These are phyloP conservation scores for Fusarium xylarioides DNA, from an alignment of 2,329 filamentous ascomycete genomes.

Conservation along the genomic window DNA sequence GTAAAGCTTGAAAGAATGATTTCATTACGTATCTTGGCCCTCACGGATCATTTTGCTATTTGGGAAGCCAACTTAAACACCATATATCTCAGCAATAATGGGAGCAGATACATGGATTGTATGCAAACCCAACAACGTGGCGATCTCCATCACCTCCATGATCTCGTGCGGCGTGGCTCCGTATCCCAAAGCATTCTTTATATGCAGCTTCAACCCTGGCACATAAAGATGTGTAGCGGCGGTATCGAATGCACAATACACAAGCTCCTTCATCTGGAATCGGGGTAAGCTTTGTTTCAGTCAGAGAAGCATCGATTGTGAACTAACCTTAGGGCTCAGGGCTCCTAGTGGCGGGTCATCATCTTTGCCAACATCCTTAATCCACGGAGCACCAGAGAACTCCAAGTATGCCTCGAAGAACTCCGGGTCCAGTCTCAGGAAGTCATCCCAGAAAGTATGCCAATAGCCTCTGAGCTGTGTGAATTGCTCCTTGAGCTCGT, in stretches of 20 bases:
- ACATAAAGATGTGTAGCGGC: not conserved
- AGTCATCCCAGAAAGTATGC: not conserved
- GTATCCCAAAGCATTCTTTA: not conserved
- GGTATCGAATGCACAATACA: not conserved
- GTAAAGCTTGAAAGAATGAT: too few relatives aligned
- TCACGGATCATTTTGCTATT: too few relatives aligned
- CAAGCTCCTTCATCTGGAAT: not conserved
- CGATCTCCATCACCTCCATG: too few relatives aligned
- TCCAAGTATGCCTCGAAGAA: too few relatives aligned
- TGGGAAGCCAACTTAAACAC: too few relatives aligned
- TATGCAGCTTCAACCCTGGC: not conserved
- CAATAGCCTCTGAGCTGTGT: not conserved
- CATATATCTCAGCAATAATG: too few relatives aligned
- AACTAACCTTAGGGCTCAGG: not conserved
- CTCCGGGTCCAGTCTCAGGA: not conserved
- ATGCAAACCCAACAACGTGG: too few relatives aligned
- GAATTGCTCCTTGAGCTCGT: not conserved
- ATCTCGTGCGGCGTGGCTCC: not conserved
- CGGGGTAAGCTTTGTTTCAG: not conserved
- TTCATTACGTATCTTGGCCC: too few relatives aligned
- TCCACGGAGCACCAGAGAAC: not conserved
- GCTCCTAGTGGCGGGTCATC: not conserved
- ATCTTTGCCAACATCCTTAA: not conserved
- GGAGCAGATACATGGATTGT: too few relatives aligned
- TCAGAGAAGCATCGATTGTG: not conserved